These are phyloP conservation scores for Austroboletus niveus DNA, from an alignment of 1,284 basidiomycete species.

Conservation along the genomic window DNA sequence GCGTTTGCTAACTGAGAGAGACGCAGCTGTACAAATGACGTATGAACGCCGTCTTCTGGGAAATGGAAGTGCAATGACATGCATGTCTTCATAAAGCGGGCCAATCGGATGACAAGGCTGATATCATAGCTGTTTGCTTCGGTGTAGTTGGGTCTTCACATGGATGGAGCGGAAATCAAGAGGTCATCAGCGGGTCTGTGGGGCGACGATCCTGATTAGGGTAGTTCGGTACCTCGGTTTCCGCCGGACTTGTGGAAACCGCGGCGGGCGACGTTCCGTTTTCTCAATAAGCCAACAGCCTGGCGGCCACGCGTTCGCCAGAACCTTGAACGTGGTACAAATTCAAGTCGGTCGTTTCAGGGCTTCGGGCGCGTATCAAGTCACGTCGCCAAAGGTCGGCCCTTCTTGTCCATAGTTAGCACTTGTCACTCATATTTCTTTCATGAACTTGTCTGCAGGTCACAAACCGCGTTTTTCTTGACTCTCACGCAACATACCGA, in stretches of 20 bases:
- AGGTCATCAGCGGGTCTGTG: neutral
- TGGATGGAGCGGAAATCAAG: neutral
- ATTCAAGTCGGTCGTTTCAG: slow-evolving; percentile 17
- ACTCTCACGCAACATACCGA: slow-evolving; percentile 37
- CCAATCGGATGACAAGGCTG: neutral
- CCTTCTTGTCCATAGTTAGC: slow-evolving; percentile 17
- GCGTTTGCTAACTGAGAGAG: neutral
- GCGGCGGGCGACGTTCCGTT: slow-evolving; percentile 7
- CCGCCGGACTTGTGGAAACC: slow-evolving; percentile 14
- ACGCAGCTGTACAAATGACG: neutral
- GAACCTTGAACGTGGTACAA: slow-evolving; percentile 23
- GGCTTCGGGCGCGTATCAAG: slow-evolving; percentile 27
- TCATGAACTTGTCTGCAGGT: slow-evolving; percentile 28
- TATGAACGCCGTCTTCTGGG: slow-evolving; percentile 25
- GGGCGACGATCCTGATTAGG: slow-evolving; percentile 25
- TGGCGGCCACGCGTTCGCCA: slow-evolving; percentile 20
- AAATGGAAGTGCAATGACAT: slow-evolving; percentile 15
- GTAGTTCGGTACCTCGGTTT: slow-evolving; percentile 22
- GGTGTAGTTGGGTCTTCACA: neutral
- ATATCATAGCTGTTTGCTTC: neutral
- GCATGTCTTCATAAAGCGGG: slow-evolving; percentile 8
- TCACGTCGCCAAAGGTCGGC: slow-evolving; percentile 23
- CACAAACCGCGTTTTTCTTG: slow-evolving; percentile 34
- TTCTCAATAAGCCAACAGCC: slow-evolving; percentile 1
- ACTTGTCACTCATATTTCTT: slow-evolving; percentile 28